These are phyloP conservation scores for Auxenochlorella protothecoides DNA, from an alignment of 139 green algal species.

Conservation along the genomic window DNA sequence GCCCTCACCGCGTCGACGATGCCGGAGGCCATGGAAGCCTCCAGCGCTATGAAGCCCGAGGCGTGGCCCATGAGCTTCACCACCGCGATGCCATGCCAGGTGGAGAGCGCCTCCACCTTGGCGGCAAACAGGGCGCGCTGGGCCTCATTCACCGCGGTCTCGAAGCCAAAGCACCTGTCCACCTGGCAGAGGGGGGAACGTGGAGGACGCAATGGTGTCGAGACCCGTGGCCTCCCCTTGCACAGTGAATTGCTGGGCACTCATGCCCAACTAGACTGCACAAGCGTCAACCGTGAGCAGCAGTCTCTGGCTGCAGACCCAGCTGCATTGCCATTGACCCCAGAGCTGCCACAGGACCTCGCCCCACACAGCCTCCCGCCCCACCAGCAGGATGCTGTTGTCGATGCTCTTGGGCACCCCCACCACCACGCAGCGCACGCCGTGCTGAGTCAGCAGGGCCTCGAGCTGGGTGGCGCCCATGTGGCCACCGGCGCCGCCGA, in stretches of 20 bases:
- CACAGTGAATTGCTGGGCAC: neutral
- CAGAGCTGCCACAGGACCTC: too few relatives aligned
- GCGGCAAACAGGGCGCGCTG: slow-evolving; percentile 38
- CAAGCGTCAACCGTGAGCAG: too few relatives aligned
- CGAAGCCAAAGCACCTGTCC: slow-evolving; percentile 67
- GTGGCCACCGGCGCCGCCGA: slow-evolving; percentile 88
- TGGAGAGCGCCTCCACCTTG: slow-evolving; percentile 64
- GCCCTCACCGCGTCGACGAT: slow-evolving; percentile 37
- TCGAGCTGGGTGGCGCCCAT: slow-evolving; percentile 68
- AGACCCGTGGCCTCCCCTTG: too few relatives aligned
- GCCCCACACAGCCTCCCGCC: too few relatives aligned
- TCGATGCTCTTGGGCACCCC: slow-evolving; percentile 97
- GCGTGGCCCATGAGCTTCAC: slow-evolving; percentile 82
- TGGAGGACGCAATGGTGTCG: neutral
- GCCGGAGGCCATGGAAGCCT: slow-evolving; percentile 63
- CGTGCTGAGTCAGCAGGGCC: slow-evolving; percentile 37
- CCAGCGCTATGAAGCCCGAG: slow-evolving; percentile 77
- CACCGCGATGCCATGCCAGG: slow-evolving; percentile 56
- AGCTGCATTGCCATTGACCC: neutral
- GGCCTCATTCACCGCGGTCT: slow-evolving; percentile 77
- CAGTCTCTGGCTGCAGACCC: too few relatives aligned
- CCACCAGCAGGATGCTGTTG: slow-evolving; percentile 85
- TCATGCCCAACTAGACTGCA: too few relatives aligned
- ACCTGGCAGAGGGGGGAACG: neutral
- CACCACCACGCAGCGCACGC: slow-evolving; percentile 63